A percentile compares a stretch with the other conserved stretches of the same genome.
These are phyloP conservation scores for Cicer pinnatifidum DNA, from an alignment of 306 rosid genomes.

Conservation along the genomic window DNA sequence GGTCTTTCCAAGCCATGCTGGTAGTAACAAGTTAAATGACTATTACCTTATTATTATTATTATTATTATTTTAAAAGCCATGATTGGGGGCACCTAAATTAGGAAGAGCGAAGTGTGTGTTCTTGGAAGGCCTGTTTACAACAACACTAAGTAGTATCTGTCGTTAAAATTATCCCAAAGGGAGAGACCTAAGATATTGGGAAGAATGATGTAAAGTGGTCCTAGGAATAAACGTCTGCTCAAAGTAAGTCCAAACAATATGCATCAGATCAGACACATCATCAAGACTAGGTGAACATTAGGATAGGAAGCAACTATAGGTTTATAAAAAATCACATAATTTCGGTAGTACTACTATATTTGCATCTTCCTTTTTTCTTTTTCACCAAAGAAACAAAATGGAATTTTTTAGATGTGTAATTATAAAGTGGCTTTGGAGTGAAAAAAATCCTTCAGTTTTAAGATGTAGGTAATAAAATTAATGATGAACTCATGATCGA, in stretches of 20 bases:
- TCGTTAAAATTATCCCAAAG: slow-evolving; percentile 9
- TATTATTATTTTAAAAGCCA: background rate
- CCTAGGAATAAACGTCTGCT: slow-evolving; percentile 44
- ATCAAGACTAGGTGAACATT: slow-evolving; percentile 34
- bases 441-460: too few species aligned
- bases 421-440: too few species aligned
- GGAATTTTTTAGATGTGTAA: too few species aligned
- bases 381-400: too few species aligned
- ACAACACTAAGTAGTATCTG: background rate
- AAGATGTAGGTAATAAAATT: too few species aligned
- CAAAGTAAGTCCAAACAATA: slow-evolving; percentile 39
- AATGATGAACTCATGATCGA: too few species aligned
- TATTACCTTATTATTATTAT: background rate
- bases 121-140: slow-evolving; percentile 1
- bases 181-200: background rate
- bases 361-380: too few species aligned
- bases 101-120: slow-evolving; percentile 1
- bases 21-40: background rate
- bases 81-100: slow-evolving; percentile 39
- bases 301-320: background rate
- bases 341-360: too few species aligned
- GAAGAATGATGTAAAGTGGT: slow-evolving; percentile 29
- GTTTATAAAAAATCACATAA: too few species aligned
- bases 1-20: slow-evolving; percentile 20
- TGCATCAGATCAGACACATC: slow-evolving; percentile 43